These are phyloP conservation scores for Hericium alpestre DNA, from an alignment of 768 basidiomycete species.

Conservation along the genomic window DNA sequence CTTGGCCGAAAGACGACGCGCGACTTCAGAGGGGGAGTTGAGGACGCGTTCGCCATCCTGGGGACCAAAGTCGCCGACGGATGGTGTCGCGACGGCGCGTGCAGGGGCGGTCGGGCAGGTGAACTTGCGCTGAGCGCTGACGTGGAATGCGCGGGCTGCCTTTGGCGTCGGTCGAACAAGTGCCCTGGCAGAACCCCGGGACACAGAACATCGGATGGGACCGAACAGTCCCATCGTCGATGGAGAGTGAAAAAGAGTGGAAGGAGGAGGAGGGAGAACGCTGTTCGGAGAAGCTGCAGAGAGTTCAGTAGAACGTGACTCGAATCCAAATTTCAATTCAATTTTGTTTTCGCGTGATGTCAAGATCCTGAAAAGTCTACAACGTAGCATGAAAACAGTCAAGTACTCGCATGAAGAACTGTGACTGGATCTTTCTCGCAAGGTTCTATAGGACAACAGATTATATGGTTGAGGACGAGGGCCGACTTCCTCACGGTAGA, in stretches of 20 bases:
- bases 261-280: background rate
- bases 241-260: background rate
- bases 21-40: slow-evolving; percentile 90
- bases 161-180: background rate
- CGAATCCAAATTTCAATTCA: background rate
- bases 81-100: slow-evolving; percentile 20
- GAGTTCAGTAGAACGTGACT: background rate
- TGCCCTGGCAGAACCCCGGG: background rate
- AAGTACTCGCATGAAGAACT: no score
- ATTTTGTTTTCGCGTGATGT: no score
- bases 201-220: slow-evolving; percentile 6
- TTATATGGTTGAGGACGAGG: no score
- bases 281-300: background rate
- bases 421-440: no score
- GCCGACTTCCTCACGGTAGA: no score
- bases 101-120: slow-evolving; percentile 5
- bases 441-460: no score
- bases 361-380: no score
- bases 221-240: slow-evolving; percentile 6
- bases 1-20: slow-evolving; percentile 85
- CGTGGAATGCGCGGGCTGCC: slow-evolving; percentile 1
- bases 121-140: slow-evolving; percentile 1
- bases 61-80: slow-evolving; percentile 17
- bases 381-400: no score
- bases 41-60: slow-evolving; percentile 54